Conservation (phyloP, 2,329 filamentous ascomycete genomes). For the Phialocephala sp. region DNA sequence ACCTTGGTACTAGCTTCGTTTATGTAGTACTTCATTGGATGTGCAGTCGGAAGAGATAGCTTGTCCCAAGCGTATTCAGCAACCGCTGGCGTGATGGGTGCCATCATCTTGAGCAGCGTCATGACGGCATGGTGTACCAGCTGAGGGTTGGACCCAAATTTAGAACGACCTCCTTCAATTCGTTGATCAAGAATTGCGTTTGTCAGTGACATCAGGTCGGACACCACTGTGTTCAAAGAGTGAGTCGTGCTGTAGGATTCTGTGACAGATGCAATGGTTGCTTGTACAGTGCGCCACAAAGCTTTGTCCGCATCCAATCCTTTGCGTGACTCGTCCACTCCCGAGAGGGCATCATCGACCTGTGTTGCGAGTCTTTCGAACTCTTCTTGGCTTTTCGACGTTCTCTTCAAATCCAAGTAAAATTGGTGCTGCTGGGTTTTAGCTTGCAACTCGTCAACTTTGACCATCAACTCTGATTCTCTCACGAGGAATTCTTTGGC, state of each 20-base stretch:
- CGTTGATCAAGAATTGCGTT: conserved; percentile 64
- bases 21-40: not conserved
- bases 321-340: not conserved
- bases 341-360: not conserved
- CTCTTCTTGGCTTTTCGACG: not conserved
- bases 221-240: conserved; percentile 82
- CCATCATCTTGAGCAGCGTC: conserved; percentile 72
- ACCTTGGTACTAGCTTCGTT: not conserved
- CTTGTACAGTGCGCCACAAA: conserved; percentile 71
- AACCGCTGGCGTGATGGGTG: conserved; percentile 80
- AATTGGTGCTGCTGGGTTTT: not conserved
- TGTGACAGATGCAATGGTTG: conserved; percentile 70
- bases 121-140: conserved; percentile 48
- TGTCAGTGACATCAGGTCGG: conserved; percentile 81
- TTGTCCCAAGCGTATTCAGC: conserved; percentile 80
- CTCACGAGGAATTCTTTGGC: not conserved
- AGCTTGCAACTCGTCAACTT: not conserved
- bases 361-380: not conserved
- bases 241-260: conserved; percentile 73
- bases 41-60: conserved; percentile 47
- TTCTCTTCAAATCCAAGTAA: not conserved
- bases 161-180: not conserved
- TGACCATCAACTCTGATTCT: not conserved
- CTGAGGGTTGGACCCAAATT: not conserved
- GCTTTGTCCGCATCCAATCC: conserved; percentile 26